Evolutionary conservation across 345 rosid species (phyloP).

Genomic region (Linum lewisii): DNA sequence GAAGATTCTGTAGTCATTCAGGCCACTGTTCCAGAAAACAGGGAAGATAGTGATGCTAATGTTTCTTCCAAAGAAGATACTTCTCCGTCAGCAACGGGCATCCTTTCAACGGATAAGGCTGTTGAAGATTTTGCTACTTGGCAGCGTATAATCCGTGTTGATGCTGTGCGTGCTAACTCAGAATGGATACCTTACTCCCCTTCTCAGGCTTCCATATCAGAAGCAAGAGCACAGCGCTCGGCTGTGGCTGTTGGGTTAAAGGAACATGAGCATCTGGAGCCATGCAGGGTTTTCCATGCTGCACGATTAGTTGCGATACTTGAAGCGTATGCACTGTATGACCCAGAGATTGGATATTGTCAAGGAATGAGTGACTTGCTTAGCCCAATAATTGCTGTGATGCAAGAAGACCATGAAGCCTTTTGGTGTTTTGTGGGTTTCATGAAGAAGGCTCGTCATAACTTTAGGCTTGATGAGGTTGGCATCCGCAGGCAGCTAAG

Average conservation of each 20-base stretch:
- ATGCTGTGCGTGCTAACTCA: constrained; percentile 76
- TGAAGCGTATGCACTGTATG: constrained; percentile 82
- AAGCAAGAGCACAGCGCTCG: constrained; percentile 36
- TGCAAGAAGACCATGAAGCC: constrained; percentile 74
- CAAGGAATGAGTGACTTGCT: constrained; percentile 98
- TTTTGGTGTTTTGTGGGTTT: constrained; percentile 93
- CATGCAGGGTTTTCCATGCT: constrained; percentile 72
- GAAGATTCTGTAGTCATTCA: constrained; percentile 56
- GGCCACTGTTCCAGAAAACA: constrained; percentile 26
- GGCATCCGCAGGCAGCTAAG: constrained; percentile 81
- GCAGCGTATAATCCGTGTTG: constrained; percentile 88
- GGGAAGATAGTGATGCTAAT: constrained; percentile 22
- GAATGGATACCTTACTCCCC: constrained; percentile 73
- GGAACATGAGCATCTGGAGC: constrained; percentile 74
- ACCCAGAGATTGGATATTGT: constrained; percentile 43
- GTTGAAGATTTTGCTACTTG: constrained; percentile 75
- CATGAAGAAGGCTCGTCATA: constrained; percentile 91
- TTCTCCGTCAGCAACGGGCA: constrained; percentile 24
- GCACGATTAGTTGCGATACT: constrained; percentile 79
- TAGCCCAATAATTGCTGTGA: constrained; percentile 63
- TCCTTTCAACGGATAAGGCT: constrained; percentile 21
- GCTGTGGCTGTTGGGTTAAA: constrained; percentile 64
- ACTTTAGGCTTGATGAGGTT: constrained; percentile 84
- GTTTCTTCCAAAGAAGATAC: constrained; percentile 23
- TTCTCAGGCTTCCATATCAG: constrained; percentile 55